Conservation (phyloP, 352 stramenopile genomes). For the Thraustochytrium striatum region DNA sequence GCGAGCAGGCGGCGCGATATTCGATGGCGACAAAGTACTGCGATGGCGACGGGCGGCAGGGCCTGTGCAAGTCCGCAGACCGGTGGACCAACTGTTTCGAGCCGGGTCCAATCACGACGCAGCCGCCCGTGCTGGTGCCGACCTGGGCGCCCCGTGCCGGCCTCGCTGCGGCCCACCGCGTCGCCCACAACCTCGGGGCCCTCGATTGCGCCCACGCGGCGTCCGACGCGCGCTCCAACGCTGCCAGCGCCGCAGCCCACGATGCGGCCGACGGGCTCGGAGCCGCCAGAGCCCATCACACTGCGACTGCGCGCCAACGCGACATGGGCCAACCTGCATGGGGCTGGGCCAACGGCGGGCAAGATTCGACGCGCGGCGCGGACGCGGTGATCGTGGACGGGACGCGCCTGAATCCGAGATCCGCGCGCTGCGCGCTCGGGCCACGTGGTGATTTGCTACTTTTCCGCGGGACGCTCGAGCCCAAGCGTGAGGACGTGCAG, state of each 20-base stretch:
- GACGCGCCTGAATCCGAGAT: not conserved
- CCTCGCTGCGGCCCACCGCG: not conserved
- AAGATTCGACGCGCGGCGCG: not conserved
- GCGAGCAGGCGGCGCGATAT: not conserved
- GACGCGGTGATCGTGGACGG: not conserved
- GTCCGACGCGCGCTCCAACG: not conserved
- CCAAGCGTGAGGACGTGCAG: not conserved
- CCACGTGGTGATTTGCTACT: not conserved
- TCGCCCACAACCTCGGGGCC: not conserved
- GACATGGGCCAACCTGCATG: not conserved
- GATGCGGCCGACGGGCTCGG: not conserved
- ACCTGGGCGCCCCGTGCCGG: not conserved
- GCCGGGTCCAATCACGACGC: not conserved
- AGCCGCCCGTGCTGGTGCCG: not conserved
- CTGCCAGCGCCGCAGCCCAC: not conserved
- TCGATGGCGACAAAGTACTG: not conserved
- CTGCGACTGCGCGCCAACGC: no score
- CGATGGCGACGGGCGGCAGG: not conserved
- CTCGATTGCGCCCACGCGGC: not conserved
- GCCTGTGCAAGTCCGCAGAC: not conserved
- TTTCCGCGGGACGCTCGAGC: not conserved
- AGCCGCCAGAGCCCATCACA: no score
- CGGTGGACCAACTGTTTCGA: constrained; percentile 32
- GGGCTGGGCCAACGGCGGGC: not conserved
- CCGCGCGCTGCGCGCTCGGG: not conserved